Base-by-base conservation (phyloP, 1,284 basidiomycete genomes). In the Pyrrhoderma lamaoense region DNA sequence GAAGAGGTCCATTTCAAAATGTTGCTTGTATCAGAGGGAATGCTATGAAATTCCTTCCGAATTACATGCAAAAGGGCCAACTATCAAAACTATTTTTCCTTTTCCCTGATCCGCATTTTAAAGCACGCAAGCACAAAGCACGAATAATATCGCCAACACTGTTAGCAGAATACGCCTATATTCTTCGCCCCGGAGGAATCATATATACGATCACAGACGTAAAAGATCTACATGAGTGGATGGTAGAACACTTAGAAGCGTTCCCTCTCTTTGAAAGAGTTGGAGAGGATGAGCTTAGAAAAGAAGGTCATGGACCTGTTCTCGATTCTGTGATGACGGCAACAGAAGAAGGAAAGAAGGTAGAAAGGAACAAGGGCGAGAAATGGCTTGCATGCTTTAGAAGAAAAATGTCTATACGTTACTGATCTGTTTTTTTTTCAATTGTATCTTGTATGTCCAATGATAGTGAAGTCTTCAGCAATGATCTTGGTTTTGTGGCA, bases 21-120 rank as follows among this genome's bases (percentile, higher is more conserved):
- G 82, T 98, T 50, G 93, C 92, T 45, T 85, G 98, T 57, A 87
- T 97, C 56, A 87, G 95, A 47, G 93, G 91, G 8, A 99, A 99
- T 67, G 87, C 91, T 42, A 98, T 98, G 95, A 99, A 99, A 71
- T 98, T 98, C 68, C 78, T 98, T 57, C 91, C 94, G 11, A 99
- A 99, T 71, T 98, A 94, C 69, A 97, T 99, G 68, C 66, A 77
- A 9, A 93, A 94, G 64, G 85, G 85, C 55, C 95, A 96, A 59
- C 74, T 97, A 45, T 84, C 85, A 31, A 89, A 96, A 56, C 77
- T 99, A 56, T 99, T 99, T 72, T 98, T 99, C 74, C 80, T 99
- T 55, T 99, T 98, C 68, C 96, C 96, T 31, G 96, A 99, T 68
- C 96, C 96, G 0, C 96, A 99, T 69, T 99, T 99, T 78, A 99